phyloP scores from a whole-genome alignment of 805 yeast genomes.

The Spathaspora arborariae region DNA sequence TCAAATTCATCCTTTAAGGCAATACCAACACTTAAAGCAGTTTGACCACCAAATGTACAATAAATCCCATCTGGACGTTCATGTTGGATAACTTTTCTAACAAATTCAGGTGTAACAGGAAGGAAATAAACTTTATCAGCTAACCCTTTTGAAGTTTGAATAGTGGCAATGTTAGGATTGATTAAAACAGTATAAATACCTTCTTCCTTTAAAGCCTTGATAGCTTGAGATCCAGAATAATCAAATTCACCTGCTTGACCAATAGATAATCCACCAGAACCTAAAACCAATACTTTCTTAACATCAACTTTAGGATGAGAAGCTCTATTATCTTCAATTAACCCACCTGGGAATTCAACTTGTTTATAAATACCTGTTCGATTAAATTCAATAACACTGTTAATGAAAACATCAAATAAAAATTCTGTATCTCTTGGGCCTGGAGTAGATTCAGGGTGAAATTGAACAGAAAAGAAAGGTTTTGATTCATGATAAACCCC shows the following conservation, averaged over 20 bases:
- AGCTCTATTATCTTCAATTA: conserved; percentile 64
- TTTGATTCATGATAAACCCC: conserved; percentile 88
- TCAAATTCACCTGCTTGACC: conserved; percentile 99
- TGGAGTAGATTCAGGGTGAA: conserved; percentile 98
- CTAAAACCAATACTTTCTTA: conserved; percentile 89
- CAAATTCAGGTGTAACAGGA: conserved; percentile 97
- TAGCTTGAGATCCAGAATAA: conserved; percentile 98
- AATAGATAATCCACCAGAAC: conserved; percentile 97
- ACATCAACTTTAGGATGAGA: conserved; percentile 77
- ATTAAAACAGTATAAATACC: conserved; percentile 94
- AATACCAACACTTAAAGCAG: conserved; percentile 95
- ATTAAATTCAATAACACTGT: conserved; percentile 69
- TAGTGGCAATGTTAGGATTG: conserved; percentile 97
- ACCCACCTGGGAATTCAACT: conserved; percentile 90
- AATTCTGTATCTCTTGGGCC: conserved; percentile 99
- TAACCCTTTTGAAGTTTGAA: conserved; percentile 95
- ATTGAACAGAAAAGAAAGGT: conserved; percentile 96
- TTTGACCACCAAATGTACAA: conserved; percentile 98
- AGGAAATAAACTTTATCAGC: conserved; percentile 97
- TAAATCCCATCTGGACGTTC: conserved; percentile 97
- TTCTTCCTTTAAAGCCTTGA: conserved; percentile 96
- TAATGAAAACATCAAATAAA: conserved; percentile 87
- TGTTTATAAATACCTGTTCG: conserved; percentile 58
- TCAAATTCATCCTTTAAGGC: conserved; percentile 93
- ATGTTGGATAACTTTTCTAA: conserved; percentile 88